These are phyloP conservation scores for Plasmodium vinckei DNA, from an alignment of 169 alveolate genomes.

Conservation along the genomic window DNA sequence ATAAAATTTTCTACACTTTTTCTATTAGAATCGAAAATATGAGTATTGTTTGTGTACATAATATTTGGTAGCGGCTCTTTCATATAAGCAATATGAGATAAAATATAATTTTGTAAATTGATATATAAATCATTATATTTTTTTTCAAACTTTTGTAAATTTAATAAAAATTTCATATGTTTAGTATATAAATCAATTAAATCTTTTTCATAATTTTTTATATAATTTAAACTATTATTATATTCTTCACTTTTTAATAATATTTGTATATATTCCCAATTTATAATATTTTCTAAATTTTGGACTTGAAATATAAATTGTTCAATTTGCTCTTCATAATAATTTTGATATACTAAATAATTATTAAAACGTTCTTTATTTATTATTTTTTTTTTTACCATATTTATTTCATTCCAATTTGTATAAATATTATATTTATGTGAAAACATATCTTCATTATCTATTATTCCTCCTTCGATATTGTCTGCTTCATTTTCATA, in stretches of 20 bases:
- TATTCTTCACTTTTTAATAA: slow-evolving; percentile 81
- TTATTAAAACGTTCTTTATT: slow-evolving; percentile 20
- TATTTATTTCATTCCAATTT: slow-evolving; percentile 18
- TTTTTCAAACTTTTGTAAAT: slow-evolving; percentile 66
- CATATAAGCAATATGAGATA: slow-evolving; percentile 27
- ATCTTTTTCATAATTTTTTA: slow-evolving; percentile 81
- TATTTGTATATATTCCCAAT: slow-evolving; percentile 81
- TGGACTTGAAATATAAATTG: slow-evolving; percentile 47
- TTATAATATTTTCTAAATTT: slow-evolving; percentile 47
- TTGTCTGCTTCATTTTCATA: not conserved
- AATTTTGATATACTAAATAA: slow-evolving; percentile 29
- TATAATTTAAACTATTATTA: slow-evolving; percentile 74
- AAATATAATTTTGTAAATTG: slow-evolving; percentile 48
- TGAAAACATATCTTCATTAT: slow-evolving; percentile 32
- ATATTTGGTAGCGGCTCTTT: slow-evolving; percentile 29
- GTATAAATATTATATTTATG: slow-evolving; percentile 4
- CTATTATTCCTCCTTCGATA: slow-evolving; percentile 66
- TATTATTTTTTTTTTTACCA: not conserved
- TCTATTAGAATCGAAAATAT: slow-evolving; percentile 23
- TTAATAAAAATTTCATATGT: slow-evolving; percentile 79
- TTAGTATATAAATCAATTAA: slow-evolving; percentile 77
- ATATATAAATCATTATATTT: slow-evolving; percentile 70
- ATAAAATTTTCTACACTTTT: slow-evolving; percentile 41
- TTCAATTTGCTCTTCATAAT: slow-evolving; percentile 46
- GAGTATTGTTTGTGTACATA: slow-evolving; percentile 14